Base-by-base conservation (phyloP, 768 basidiomycete genomes). In the Phaeotremella skinneri region DNA sequence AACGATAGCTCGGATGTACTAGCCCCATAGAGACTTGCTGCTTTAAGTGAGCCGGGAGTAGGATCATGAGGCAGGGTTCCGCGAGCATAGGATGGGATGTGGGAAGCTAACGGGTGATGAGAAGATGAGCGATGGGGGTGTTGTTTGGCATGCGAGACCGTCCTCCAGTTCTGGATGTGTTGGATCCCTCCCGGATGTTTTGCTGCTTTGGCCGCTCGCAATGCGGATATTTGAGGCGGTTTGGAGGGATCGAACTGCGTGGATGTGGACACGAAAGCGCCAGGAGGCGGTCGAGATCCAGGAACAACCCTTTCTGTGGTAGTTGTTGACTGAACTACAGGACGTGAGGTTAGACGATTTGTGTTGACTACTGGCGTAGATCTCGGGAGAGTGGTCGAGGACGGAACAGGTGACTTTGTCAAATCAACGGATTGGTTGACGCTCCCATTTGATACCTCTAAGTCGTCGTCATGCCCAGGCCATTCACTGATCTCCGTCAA, bases 111-210 rank as follows among this genome's bases (percentile, higher is more conserved):
- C 25, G 62, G 67, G 49, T 72, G 65, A 1, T 50, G 14, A 0
- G 23, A 23, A 9, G 41, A 30, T 6, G 52, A 5, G 23, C 43
- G 39, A 39, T 52, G 23, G 58, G 4, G 34, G 13, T 17, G 25
- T 45, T 45, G 49, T 21, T 53, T 53, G 16, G 45, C 50, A 55
- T 72, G 55, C 3, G 42, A 26, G 4, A 74, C 70, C 17, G 55
- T 67, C 0, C 68, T 59, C 73, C 74, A 76, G 30, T 76, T 75
- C 27, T 68, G 67, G 3, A 64, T 61, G 52, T 76, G 75, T 14
- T n/a, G 30, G 16, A 37, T 52, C 20, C 43, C 43, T 13, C 43
- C 43, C 6, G 43, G 43, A 45, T 45, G 43, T 45, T 45, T 45
- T 7, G 43, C 43, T 7, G 43, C 11, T 45, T 45, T 45, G 7